Evolutionary conservation across 495 filamentous ascomycete species (phyloP), one percentile per base, ranked within the genome.

Genomic region (Aspergillus asperescens): DNA sequence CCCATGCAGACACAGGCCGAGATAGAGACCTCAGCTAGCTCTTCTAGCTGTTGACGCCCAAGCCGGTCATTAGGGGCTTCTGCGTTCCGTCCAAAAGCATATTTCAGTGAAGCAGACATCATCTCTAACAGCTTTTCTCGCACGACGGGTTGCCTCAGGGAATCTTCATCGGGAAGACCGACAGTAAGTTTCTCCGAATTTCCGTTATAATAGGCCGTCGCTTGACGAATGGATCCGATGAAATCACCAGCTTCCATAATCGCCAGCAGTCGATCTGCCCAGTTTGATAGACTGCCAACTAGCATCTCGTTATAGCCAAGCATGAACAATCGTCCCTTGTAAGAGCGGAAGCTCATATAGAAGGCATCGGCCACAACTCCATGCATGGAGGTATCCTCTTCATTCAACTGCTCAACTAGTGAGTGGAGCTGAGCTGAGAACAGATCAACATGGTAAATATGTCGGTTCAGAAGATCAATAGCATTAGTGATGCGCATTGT

Each of bases 351-450:
- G 64, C 94, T 96, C 85, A 96, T 95, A 62, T 93, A 88, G 59
- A 96, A 98, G 13, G 94, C 93, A 74, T 98, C 94, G 12, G 92
- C 92, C 38, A 98, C 89, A 16, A 96, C 90, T 1, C 91, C 90
- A 68, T 96, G 93, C 85, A 95, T 90, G 2, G 88, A 86, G 2
- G 80, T 79, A 54, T 95, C 89, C 35, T 91, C 84, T 61, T 95
- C 90, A 54, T 96, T 87, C 40, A 93, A 74, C 52, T 89, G 83
- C 62, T 96, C 91, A 13, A 97, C 89, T 31, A 98, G 74, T 31
- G 76, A 76, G 61, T 87, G 83, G 18, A 98, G 77, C 60, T 96
- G 92, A 6, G 78, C 74, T 0, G 87, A 90, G 66, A 97, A 97
- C 7, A 91, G 67, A 60, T 96, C 90, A 42, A 80, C 76, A 65